A percentile compares a stretch with the other conserved stretches of the same genome.
These are phyloP conservation scores for Trametes sanguinea DNA, from an alignment of 768 basidiomycete species.

Conservation along the genomic window DNA sequence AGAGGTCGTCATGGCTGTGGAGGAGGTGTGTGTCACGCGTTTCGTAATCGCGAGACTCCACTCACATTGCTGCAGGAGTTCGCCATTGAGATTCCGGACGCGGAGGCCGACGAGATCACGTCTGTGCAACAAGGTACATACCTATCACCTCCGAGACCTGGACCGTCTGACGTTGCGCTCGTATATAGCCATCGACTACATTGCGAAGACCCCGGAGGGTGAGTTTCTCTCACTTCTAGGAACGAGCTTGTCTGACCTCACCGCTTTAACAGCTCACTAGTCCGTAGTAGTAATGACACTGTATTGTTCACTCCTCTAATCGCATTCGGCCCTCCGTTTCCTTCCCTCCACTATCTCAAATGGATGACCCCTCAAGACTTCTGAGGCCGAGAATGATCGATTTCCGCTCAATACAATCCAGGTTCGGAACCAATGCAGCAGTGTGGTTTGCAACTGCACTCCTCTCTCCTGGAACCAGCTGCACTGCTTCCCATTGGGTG, in stretches of 20 bases:
- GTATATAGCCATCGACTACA: constrained; percentile 85
- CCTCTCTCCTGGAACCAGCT: not conserved
- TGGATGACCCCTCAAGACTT: constrained; percentile 2
- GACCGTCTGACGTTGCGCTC: constrained; percentile 6
- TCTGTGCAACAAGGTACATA: constrained; percentile 85
- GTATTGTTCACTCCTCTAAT: constrained; percentile 19
- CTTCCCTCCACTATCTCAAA: constrained; percentile 3
- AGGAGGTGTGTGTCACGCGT: constrained; percentile 61
- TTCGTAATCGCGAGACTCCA: not conserved
- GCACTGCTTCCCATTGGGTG: constrained; percentile 12
- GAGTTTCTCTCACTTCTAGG: not conserved
- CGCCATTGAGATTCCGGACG: constrained; percentile 95
- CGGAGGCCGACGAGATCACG: constrained; percentile 92
- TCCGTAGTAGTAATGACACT: constrained; percentile 19
- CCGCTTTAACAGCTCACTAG: constrained; percentile 23
- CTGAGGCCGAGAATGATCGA: constrained; percentile 1
- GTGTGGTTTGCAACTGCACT: constrained; percentile 3
- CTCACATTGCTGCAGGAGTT: constrained; percentile 70
- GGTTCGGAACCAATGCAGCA: constrained; percentile 9
- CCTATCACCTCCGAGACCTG: constrained; percentile 16
- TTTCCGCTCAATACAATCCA: constrained; percentile 8
- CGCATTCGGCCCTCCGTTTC: constrained; percentile 8
- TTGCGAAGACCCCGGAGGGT: constrained; percentile 69
- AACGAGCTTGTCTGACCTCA: constrained; percentile 2
- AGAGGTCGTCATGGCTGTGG: constrained; percentile 98